Conservation (phyloP, 2,329 filamentous ascomycete genomes). For the Colletotrichum navitas region DNA sequence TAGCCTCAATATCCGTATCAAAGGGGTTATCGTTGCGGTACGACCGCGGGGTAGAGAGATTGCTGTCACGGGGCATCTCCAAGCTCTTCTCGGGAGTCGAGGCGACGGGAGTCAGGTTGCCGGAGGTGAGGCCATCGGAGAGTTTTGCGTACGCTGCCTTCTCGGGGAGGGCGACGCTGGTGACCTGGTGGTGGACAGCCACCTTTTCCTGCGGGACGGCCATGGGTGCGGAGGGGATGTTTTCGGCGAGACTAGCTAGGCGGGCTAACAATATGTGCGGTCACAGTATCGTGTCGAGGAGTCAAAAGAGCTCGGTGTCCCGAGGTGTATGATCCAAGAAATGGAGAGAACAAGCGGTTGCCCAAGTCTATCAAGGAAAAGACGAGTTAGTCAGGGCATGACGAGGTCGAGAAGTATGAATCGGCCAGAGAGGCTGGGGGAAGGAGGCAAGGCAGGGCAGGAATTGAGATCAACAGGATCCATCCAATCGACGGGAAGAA, state of each 20-base stretch:
- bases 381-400: slow-evolving; percentile 35
- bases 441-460: slow-evolving; percentile 13
- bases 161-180: slow-evolving; percentile 34
- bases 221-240: slow-evolving; percentile 7
- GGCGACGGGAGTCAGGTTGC: slow-evolving; percentile 37
- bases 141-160: slow-evolving; percentile 35
- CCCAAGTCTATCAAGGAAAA: slow-evolving; percentile 28
- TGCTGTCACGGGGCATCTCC: slow-evolving; percentile 51
- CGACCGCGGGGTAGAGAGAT: slow-evolving; percentile 60
- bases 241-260: background rate
- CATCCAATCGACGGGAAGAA: slow-evolving; percentile 15
- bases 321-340: slow-evolving; percentile 10
- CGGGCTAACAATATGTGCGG: slow-evolving; percentile 22
- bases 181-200: slow-evolving; percentile 21
- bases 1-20: slow-evolving; percentile 69
- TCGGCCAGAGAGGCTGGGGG: slow-evolving; percentile 17
- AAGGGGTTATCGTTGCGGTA: slow-evolving; percentile 63
- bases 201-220: slow-evolving; percentile 33
- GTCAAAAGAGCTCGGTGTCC: slow-evolving; percentile 1
- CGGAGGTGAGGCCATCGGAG: slow-evolving; percentile 16
- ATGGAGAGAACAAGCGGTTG: slow-evolving; percentile 10
- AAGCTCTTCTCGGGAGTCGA: slow-evolving; percentile 45
- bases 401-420: slow-evolving; percentile 22
- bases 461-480: slow-evolving; percentile 27
- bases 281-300: slow-evolving; percentile 1